Evolutionary conservation across 2,329 filamentous ascomycete genomes (phyloP).

Genomic region (Fusarium incarnatum): DNA sequence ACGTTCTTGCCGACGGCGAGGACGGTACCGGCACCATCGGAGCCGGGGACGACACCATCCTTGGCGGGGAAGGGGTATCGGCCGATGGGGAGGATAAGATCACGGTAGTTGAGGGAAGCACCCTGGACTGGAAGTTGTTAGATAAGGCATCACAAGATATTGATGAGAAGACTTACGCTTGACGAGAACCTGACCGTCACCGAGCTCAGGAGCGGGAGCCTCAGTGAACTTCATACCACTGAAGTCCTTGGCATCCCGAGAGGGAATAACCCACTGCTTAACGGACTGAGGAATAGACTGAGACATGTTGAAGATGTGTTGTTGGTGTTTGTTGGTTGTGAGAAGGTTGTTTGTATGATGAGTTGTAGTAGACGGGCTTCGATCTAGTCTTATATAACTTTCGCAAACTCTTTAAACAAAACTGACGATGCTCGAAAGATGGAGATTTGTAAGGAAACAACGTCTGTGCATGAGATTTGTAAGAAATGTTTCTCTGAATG

Average conservation of each 20-base stretch:
- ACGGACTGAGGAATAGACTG: slow-evolving; percentile 56
- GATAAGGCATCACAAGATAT: not conserved
- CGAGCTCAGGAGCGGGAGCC: slow-evolving; percentile 68
- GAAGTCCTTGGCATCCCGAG: slow-evolving; percentile 59
- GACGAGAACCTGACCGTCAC: slow-evolving; percentile 78
- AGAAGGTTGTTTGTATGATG: not conserved
- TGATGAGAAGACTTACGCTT: slow-evolving; percentile 56
- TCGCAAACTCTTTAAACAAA: not conserved
- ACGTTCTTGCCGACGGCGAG: slow-evolving; percentile 63
- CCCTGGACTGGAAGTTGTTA: slow-evolving; percentile 55
- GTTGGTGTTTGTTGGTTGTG: not conserved
- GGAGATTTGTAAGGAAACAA: slow-evolving; percentile 22
- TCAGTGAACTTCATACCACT: slow-evolving; percentile 69
- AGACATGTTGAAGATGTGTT: slow-evolving; percentile 37
- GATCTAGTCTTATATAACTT: slow-evolving; percentile 19
- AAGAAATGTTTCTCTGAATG: slow-evolving; percentile 7
- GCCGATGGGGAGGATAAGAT: slow-evolving; percentile 63
- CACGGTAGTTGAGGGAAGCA: slow-evolving; percentile 67
- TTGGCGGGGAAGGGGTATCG: slow-evolving; percentile 58
- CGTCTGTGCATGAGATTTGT: slow-evolving; percentile 36
- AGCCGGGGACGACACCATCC: slow-evolving; percentile 61
- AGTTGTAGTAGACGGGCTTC: not conserved
- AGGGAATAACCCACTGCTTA: slow-evolving; percentile 67
- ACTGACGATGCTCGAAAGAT: slow-evolving; percentile 8
- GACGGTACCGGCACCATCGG: slow-evolving; percentile 66